Evolutionary conservation across 768 basidiomycete genomes (phyloP).

Genomic region (Naganishia onofrii): DNA sequence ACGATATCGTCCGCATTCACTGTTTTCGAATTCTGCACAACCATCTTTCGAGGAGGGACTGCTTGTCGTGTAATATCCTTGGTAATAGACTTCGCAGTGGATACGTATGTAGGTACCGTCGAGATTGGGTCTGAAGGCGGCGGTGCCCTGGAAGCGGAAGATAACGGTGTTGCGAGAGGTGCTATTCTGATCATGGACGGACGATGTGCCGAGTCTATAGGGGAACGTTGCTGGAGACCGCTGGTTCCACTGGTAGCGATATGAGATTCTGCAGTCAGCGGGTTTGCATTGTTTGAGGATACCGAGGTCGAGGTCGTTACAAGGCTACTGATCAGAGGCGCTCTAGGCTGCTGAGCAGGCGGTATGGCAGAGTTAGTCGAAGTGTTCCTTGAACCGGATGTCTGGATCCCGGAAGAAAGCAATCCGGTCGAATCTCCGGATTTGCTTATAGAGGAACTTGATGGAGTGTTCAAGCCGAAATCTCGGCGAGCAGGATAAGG

Average conservation of each 20-base stretch:
- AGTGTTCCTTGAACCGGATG: not conserved
- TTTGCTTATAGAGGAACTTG: not conserved
- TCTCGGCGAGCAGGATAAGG: conserved; percentile 7
- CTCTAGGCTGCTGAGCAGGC: not conserved
- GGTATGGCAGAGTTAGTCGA: not conserved
- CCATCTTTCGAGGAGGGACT: not conserved
- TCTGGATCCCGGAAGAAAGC: conserved; percentile 1
- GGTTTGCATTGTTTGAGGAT: not conserved
- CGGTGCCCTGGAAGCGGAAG: not conserved
- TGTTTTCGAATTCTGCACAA: not conserved
- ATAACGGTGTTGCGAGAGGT: not conserved
- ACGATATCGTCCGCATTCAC: conserved; percentile 6
- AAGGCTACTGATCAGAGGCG: not conserved
- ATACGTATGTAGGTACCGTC: not conserved
- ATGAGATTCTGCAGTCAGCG: not conserved
- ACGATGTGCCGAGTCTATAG: not conserved
- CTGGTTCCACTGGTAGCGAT: not conserved
- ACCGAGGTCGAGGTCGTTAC: not conserved
- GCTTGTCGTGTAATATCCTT: not conserved
- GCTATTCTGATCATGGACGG: conserved; percentile 12
- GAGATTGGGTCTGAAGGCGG: not conserved
- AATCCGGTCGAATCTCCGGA: not conserved
- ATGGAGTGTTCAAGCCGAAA: not conserved
- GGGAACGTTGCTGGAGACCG: not conserved
- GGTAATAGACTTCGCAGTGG: not conserved